These are phyloP conservation scores for Trypethelium eluteriae DNA, from an alignment of 495 filamentous ascomycete genomes.

Conservation along the genomic window DNA sequence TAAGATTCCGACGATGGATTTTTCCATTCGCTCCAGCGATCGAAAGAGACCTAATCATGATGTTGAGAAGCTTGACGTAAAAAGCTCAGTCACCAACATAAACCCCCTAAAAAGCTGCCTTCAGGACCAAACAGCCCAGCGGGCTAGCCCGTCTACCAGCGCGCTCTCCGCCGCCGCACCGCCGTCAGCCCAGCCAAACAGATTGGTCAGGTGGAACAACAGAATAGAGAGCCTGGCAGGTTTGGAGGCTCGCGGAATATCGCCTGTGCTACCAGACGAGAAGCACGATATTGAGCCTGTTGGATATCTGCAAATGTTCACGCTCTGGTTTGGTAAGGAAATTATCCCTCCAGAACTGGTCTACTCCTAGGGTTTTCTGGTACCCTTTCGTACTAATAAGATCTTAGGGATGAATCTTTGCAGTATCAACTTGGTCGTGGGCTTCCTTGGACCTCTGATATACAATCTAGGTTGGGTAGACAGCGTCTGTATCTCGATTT, in stretches of 20 bases:
- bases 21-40: conserved; percentile 2
- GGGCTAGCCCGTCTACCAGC: not conserved
- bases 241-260: conserved; percentile 15
- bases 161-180: not conserved
- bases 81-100: not conserved
- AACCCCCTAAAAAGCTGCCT: not conserved
- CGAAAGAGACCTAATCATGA: not conserved
- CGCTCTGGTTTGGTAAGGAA: conserved; percentile 13
- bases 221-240: conserved; percentile 17
- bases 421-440: conserved; percentile 11
- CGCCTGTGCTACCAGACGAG: conserved; percentile 14
- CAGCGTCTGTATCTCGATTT: conserved; percentile 13
- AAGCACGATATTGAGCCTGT: not conserved
- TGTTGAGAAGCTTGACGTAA: conserved; percentile 10
- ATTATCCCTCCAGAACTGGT: not conserved
- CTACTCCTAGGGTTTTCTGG: not conserved
- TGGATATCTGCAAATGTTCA: conserved; percentile 14
- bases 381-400: not conserved
- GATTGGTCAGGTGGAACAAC: conserved; percentile 12
- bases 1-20: not conserved
- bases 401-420: conserved; percentile 6
- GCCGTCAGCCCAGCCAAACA: not conserved
- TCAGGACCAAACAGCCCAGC: not conserved
- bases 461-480: conserved; percentile 15
- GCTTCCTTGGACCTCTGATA: conserved; percentile 13